These are phyloP conservation scores for Exophiala calicioides DNA, from an alignment of 2,329 filamentous ascomycete species.

Conservation along the genomic window DNA sequence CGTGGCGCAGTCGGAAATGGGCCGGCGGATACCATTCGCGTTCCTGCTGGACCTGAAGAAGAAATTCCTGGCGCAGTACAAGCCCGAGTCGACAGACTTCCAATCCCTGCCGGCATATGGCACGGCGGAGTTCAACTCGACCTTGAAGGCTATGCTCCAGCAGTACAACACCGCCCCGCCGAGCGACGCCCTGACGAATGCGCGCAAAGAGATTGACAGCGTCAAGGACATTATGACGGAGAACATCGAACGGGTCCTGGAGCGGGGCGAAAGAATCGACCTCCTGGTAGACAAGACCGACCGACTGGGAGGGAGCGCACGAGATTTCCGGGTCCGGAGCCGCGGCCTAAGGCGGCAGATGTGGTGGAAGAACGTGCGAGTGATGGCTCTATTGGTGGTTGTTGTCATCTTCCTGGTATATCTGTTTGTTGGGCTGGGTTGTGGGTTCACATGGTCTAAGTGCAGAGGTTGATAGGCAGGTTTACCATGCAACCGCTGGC, in stretches of 20 bases:
- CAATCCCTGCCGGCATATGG: conserved; percentile 82
- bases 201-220: conserved; percentile 87
- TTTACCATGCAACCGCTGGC: no score
- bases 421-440: conserved; percentile 70
- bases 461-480: conserved; percentile 38
- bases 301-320: conserved; percentile 79
- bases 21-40: conserved; percentile 86
- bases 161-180: conserved; percentile 78
- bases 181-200: conserved; percentile 79
- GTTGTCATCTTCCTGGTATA: conserved; percentile 67
- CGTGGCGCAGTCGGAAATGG: conserved; percentile 76
- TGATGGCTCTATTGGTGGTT: conserved; percentile 83
- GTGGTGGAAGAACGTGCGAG: conserved; percentile 99
- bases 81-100: conserved; percentile 69
- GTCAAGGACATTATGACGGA: conserved; percentile 91
- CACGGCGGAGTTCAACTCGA: conserved; percentile 79
- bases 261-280: conserved; percentile 90
- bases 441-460: conserved; percentile 59
- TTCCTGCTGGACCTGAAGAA: conserved; percentile 89
- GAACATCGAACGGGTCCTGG: conserved; percentile 87
- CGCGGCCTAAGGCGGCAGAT: conserved; percentile 84
- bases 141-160: conserved; percentile 75
- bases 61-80: conserved; percentile 75
- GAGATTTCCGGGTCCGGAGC: conserved; percentile 87
- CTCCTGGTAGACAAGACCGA: conserved; percentile 96